Evolutionary conservation across 192 early-diverging fungal species (phyloP).

Genomic region (Entomortierella lignicola): DNA sequence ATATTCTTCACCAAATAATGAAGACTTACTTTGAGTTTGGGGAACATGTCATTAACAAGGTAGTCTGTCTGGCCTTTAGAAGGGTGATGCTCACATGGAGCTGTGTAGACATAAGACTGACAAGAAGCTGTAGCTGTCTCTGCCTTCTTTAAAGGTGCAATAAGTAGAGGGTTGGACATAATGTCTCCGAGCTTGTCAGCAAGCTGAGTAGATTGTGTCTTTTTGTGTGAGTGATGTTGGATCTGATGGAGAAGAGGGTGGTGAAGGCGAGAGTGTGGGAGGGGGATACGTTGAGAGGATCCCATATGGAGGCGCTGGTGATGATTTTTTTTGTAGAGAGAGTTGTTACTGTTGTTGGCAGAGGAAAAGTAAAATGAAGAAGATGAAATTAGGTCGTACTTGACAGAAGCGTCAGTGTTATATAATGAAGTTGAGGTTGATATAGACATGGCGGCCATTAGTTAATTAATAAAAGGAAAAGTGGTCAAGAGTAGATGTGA

Average conservation of each 20-base stretch:
- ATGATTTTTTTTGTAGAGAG: constrained; percentile 23
- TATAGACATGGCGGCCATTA: constrained; percentile 49
- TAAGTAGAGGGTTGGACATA: constrained; percentile 47
- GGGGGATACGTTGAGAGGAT: constrained; percentile 10
- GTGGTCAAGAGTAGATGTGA: not conserved
- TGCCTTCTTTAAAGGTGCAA: constrained; percentile 25
- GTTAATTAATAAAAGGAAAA: not conserved
- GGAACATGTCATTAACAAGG: constrained; percentile 56
- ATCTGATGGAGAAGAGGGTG: constrained; percentile 23
- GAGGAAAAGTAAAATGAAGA: constrained; percentile 7
- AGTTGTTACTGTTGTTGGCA: constrained; percentile 6
- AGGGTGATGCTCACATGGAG: constrained; percentile 51
- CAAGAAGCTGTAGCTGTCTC: not conserved
- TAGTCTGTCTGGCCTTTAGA: constrained; percentile 49
- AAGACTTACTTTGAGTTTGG: constrained; percentile 51
- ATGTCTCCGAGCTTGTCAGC: constrained; percentile 49
- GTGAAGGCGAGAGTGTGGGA: constrained; percentile 13
- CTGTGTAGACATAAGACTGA: constrained; percentile 47
- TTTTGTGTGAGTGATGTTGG: constrained; percentile 38
- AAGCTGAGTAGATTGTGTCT: constrained; percentile 41
- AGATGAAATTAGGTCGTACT: constrained; percentile 42
- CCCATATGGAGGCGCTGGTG: constrained; percentile 33
- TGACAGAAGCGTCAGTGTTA: constrained; percentile 37
- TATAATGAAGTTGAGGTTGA: constrained; percentile 31
- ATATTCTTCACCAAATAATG: not conserved